Percentiles rank a stretch among this genome's conserved stretches.
phyloP scores from a whole-genome alignment of 1,139 yeast species.

The Arxiozyma slooffiae region DNA sequence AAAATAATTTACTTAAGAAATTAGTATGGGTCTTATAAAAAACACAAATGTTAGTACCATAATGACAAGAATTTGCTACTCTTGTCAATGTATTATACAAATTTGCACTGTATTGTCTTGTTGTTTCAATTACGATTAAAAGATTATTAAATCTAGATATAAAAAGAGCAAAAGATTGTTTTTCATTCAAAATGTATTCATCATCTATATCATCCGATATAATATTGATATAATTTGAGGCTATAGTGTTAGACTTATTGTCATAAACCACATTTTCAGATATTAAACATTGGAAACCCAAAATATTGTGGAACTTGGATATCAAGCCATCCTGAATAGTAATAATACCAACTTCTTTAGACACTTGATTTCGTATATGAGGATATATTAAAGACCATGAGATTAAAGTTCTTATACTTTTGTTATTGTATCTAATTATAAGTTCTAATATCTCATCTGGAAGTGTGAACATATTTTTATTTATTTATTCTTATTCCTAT shows the following conservation, averaged over 20 bases:
- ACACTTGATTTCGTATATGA: not conserved
- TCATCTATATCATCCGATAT: constrained; percentile 5
- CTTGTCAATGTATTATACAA: constrained; percentile 9
- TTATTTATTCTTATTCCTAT: not conserved
- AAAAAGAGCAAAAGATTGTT: constrained; percentile 1
- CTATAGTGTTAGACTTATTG: no score
- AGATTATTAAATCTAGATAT: constrained; percentile 5
- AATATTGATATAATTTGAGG: constrained; percentile 6
- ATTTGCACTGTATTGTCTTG: constrained; percentile 10
- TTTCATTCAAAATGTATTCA: not conserved
- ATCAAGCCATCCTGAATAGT: constrained; percentile 8
- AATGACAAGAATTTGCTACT: constrained; percentile 10
- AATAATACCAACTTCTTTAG: constrained; percentile 9
- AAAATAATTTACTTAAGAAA: constrained; percentile 22
- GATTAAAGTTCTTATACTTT: constrained; percentile 11
- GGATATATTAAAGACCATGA: constrained; percentile 13
- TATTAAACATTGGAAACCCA: constrained; percentile 8
- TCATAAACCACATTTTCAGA: not conserved
- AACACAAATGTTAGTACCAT: constrained; percentile 16
- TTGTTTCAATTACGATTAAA: constrained; percentile 10
- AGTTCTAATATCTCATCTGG: constrained; percentile 12
- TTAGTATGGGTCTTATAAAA: constrained; percentile 19
- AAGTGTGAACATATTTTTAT: not conserved
- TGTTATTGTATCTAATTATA: constrained; percentile 8
- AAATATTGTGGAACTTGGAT: not conserved